Evolutionary conservation across 129 eudicot species (phyloP), one percentile per base, ranked within the genome.

Genomic region (Flaveria sonorensis): DNA sequence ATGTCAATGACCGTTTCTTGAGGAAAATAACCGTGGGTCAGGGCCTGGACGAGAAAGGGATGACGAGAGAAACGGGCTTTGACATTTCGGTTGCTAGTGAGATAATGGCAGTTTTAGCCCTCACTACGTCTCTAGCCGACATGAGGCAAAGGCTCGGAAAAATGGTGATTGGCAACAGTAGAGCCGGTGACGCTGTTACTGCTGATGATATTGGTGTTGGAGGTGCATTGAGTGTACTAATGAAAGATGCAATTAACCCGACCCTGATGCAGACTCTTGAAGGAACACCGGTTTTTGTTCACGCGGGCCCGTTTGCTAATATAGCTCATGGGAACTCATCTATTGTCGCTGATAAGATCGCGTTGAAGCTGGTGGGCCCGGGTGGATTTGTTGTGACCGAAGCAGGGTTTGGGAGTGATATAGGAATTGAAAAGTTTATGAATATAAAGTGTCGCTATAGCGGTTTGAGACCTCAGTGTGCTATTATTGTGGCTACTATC

Each of bases 231-330:
- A 91, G 97, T 28, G 99, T 91, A 20, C 81, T 95, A 36, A 95
- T 95, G 97, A 94, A 94, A 80, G 99, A 94, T 75, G 99, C 99
- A n/a, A 91, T 94, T n/a, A 87, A 94, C 65, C 99, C 99, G 62
- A 94, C 97, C 53, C 80, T 94, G 65, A 94, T 94, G 99, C 99
- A 94, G 86, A 95, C 96, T 69, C 97, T 95, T 39, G 97, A 95
- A 82, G 97, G 99, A 61, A 95, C 99, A 12, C 96, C 99, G 15
- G 99, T 95, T 72, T 91, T 95, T 18, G 97, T 91, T 71, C 99
- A 95, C 13, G 99, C 97, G 0, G 97, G 97, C 40, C 99, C 97
- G 4, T 95, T 95, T 86, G 99, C 99, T 10, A 95, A 95, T 75
- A 95, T 95, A 64, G 99, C 99, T 46, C 99, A 95, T 28, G 99